Evolutionary conservation across 2,329 filamentous ascomycete species (phyloP).

Genomic region (Arachnomyces sp.): DNA sequence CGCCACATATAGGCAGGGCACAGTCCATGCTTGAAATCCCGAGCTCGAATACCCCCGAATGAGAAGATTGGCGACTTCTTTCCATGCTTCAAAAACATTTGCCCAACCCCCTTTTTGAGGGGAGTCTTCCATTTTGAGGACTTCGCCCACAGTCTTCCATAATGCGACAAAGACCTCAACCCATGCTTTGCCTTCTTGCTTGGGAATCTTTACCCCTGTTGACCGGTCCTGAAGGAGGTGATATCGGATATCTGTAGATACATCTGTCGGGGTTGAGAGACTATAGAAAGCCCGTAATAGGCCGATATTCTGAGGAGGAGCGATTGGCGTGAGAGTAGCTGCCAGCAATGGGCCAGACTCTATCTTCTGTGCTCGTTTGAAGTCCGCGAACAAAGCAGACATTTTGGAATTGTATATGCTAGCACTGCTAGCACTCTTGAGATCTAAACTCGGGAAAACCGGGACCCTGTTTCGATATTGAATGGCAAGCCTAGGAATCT

Average conservation of each 20-base stretch:
- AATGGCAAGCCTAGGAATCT: too few species aligned
- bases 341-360: slow-evolving; percentile 66
- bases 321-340: slow-evolving; percentile 62
- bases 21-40: slow-evolving; percentile 79
- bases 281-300: slow-evolving; percentile 63
- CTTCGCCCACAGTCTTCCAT: slow-evolving; percentile 71
- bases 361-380: slow-evolving; percentile 57
- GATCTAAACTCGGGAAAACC: too few species aligned
- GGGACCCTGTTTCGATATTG: too few species aligned
- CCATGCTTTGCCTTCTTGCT: slow-evolving; percentile 71
- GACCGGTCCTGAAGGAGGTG: slow-evolving; percentile 56
- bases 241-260: slow-evolving; percentile 63
- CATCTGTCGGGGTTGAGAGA: slow-evolving; percentile 57
- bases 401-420: slow-evolving; percentile 45
- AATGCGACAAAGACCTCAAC: slow-evolving; percentile 73
- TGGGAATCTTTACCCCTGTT: slow-evolving; percentile 47
- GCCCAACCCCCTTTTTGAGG: slow-evolving; percentile 55
- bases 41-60: slow-evolving; percentile 71
- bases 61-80: slow-evolving; percentile 66
- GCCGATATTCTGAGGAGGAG: slow-evolving; percentile 53
- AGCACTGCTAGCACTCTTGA: too few species aligned
- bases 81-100: slow-evolving; percentile 84
- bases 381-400: slow-evolving; percentile 66
- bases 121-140: slow-evolving; percentile 57
- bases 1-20: slow-evolving; percentile 79